These are phyloP conservation scores for Closterium sp. DNA, from an alignment of 139 green algal species.

Conservation along the genomic window DNA sequence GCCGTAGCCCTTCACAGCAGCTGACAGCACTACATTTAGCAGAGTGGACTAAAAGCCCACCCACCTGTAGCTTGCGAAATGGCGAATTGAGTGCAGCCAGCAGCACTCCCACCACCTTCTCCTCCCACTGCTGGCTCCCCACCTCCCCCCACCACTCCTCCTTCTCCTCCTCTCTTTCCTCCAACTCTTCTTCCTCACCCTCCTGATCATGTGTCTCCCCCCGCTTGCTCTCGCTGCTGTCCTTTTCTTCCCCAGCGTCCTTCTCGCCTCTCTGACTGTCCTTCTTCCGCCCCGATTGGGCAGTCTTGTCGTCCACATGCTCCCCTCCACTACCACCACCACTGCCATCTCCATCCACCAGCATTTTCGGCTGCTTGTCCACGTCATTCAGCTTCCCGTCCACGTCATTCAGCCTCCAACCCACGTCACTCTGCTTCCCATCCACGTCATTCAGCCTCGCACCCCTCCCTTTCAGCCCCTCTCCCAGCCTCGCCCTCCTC, in stretches of 20 bases:
- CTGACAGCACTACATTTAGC: too few relatives aligned
- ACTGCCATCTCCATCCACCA: background rate
- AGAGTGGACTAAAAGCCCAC: too few relatives aligned
- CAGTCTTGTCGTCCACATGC: background rate
- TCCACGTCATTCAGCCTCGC: background rate
- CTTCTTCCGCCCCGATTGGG: too few relatives aligned
- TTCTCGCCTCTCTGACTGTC: too few relatives aligned
- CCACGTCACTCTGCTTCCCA: background rate
- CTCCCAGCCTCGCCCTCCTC: background rate
- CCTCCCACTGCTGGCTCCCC: background rate
- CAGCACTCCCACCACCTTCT: conserved; percentile 1
- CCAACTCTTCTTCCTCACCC: background rate
- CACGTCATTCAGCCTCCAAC: background rate
- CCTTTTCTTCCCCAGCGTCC: background rate
- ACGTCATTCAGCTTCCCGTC: background rate
- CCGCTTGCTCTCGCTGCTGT: background rate
- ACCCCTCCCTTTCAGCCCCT: background rate
- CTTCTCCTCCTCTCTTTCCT: background rate
- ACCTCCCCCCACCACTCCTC: background rate
- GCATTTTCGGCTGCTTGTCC: background rate
- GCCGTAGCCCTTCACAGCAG: too few relatives aligned
- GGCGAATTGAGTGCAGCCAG: background rate
- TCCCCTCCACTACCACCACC: background rate
- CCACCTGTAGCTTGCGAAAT: background rate
- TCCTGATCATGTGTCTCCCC: background rate